phyloP scores from a whole-genome alignment of 208 protist species.

The Acanthamoeba polyphaga region DNA sequence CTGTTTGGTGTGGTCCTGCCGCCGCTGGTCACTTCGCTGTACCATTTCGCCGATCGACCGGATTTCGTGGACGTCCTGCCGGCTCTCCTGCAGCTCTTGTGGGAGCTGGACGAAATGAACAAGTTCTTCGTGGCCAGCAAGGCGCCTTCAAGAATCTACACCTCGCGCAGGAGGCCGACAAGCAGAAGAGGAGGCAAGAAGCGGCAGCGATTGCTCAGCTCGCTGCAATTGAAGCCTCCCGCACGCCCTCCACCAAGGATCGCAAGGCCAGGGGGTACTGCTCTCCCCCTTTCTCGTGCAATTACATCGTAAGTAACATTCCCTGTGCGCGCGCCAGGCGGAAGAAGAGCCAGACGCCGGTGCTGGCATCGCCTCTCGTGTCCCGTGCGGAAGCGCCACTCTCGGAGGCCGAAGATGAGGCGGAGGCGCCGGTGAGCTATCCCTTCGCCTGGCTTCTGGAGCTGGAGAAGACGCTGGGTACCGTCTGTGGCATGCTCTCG shows the following conservation, averaged over 20 bases:
- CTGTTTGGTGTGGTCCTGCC: constrained; percentile 23
- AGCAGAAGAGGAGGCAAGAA: neutral
- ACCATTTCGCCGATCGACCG: constrained; percentile 8
- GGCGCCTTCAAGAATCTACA: constrained; percentile 14
- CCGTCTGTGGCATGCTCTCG: constrained; percentile 6
- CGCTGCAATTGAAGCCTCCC: neutral
- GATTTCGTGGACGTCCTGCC: constrained; percentile 44
- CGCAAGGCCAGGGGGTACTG: neutral
- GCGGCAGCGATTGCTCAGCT: neutral
- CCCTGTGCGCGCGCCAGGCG: neutral
- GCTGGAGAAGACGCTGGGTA: constrained; percentile 37
- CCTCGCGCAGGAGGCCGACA: constrained; percentile 10
- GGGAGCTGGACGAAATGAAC: constrained; percentile 68
- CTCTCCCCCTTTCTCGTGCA: no score
- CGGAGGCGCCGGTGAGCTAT: neutral
- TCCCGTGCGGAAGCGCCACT: neutral
- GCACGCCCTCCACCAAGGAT: constrained; percentile 3
- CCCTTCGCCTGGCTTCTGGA: constrained; percentile 41
- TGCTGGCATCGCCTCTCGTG: neutral
- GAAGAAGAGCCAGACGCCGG: neutral
- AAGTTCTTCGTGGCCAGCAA: constrained; percentile 59
- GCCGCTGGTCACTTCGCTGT: constrained; percentile 26
- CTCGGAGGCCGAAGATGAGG: neutral
- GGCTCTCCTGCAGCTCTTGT: neutral
- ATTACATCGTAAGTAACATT: neutral